Percentiles rank a stretch among this genome's conserved stretches.
Conservation (phyloP, 2,329 filamentous ascomycete species). For the Apiospora sp. region DNA sequence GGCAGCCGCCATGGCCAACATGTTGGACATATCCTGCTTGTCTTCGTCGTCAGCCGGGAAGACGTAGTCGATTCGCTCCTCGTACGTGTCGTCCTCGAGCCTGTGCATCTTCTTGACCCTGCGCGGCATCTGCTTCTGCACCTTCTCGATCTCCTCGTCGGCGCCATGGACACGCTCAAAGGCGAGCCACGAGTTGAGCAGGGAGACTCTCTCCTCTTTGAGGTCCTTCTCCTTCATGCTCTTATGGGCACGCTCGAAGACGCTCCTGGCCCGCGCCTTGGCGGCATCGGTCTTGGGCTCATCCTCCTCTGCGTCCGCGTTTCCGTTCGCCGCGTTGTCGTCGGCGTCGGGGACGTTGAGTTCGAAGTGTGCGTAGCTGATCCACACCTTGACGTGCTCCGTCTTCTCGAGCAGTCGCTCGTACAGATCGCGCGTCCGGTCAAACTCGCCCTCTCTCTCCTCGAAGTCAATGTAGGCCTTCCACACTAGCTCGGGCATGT, state of each 20-base stretch:
- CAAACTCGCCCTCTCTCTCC: conserved; percentile 92
- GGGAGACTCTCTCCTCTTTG: conserved; percentile 90
- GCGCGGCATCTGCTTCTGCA: conserved; percentile 93
- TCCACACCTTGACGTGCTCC: conserved; percentile 99
- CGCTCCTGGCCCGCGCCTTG: conserved; percentile 79
- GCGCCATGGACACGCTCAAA: conserved; percentile 90
- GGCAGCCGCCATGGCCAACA: conserved; percentile 84
- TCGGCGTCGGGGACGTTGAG: conserved; percentile 87
- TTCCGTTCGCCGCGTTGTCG: conserved; percentile 64
- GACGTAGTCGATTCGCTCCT: conserved; percentile 97
- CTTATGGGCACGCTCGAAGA: conserved; percentile 88
- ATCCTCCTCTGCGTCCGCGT: conserved; percentile 72
- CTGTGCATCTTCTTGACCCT: conserved; percentile 91
- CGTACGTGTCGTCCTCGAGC: conserved; percentile 90
- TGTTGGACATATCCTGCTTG: conserved; percentile 80
- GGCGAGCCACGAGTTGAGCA: conserved; percentile 90
- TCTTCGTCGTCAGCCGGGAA: conserved; percentile 96
- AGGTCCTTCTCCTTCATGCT: conserved; percentile 88
- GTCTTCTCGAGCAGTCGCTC: conserved; percentile 92
- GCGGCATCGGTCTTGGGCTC: conserved; percentile 80
- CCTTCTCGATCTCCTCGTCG: conserved; percentile 76
- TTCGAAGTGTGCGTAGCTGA: conserved; percentile 97
- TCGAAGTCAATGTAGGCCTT: conserved; percentile 99
- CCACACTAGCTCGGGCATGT: conserved; percentile 98
- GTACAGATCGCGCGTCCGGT: conserved; percentile 81